These are phyloP conservation scores for Raffaelea albimanens DNA, from an alignment of 2,329 filamentous ascomycete genomes.

Conservation along the genomic window DNA sequence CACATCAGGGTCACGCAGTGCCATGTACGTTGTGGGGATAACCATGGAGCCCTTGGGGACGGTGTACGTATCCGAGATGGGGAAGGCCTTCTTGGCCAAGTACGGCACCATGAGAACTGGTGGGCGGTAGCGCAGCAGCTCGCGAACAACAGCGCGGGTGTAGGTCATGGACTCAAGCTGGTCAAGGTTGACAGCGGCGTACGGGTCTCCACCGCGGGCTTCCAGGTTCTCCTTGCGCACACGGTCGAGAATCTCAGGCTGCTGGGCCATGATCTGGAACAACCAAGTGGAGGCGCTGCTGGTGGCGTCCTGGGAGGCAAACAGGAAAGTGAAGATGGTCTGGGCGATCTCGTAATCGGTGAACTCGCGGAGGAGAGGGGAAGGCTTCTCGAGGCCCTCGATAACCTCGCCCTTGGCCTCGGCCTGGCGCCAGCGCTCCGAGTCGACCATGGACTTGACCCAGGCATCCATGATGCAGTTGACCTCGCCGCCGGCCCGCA, in stretches of 20 bases:
- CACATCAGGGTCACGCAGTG: constrained; percentile 84
- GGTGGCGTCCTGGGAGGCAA: constrained; percentile 94
- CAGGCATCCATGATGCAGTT: constrained; percentile 95
- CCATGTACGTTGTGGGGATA: constrained; percentile 81
- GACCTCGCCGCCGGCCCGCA: constrained; percentile 77
- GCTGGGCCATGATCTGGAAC: constrained; percentile 88
- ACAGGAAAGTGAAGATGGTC: constrained; percentile 92
- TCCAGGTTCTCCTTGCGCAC: constrained; percentile 84
- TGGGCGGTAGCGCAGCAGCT: constrained; percentile 86
- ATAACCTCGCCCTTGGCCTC: constrained; percentile 61
- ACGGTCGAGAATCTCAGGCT: constrained; percentile 83
- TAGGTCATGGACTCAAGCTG: constrained; percentile 82
- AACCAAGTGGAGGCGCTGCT: constrained; percentile 90
- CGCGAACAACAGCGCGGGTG: constrained; percentile 84
- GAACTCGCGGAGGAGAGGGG: constrained; percentile 75
- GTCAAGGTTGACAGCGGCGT: constrained; percentile 67
- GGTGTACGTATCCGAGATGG: constrained; percentile 80
- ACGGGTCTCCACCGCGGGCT: constrained; percentile 63
- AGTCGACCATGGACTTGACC: constrained; percentile 82
- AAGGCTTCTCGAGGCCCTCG: constrained; percentile 68
- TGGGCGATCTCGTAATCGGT: constrained; percentile 84
- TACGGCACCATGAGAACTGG: constrained; percentile 98
- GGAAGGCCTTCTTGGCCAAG: constrained; percentile 88
- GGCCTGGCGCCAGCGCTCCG: constrained; percentile 70
- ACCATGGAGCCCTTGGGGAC: constrained; percentile 93